Evolutionary conservation across 768 basidiomycete genomes (phyloP), one percentile per base, ranked within the genome.

Genomic region (Trametes sanguinea): DNA sequence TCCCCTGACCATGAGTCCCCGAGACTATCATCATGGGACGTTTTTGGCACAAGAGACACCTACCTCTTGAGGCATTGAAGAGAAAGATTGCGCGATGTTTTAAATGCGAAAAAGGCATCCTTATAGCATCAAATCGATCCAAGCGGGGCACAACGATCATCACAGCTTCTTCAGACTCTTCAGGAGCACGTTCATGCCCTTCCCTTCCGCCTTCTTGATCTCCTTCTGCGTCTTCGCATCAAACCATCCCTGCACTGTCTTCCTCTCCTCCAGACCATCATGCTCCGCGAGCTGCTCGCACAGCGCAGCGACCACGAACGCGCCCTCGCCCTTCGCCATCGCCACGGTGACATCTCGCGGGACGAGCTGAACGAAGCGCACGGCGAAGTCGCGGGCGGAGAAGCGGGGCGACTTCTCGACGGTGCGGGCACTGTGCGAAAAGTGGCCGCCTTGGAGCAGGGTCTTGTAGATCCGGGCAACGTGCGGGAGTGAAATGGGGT

Each of bases 381-480:
- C 73, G 0, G 89, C 90, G 64, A 93, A 93, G 1, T 73, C 74
- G 1, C 74, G 70, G 0, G 87, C 76, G 17, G 87, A 84, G 80
- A 88, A 94, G 1, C 73, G 65, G 2, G 81, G 67, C 2, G 82
- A 78, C 6, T 73, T 80, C 35, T 83, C 81, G 40, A 95, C 77
- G 2, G 80, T 63, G 22, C 80, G 80, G 2, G 85, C 81, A 0
- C 81, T 72, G 35, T 85, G 87, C 62, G 85, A 86, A 75, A 87
- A 97, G 71, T 95, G 94, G 0, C 95, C 95, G 5, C 95, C 95
- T 71, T 95, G 93, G 1, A 97, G 80, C 6, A 97, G 84, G 6
- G 86, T 86, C 72, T 97, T 97, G 81, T 93, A 95, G 51, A 95
- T 70, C 43, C 95, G 83, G 3, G 91, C 88, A 0, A 88, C 84